phyloP scores from a whole-genome alignment of 371 early-diverging fungal genomes.

The Mortierella sp. region DNA sequence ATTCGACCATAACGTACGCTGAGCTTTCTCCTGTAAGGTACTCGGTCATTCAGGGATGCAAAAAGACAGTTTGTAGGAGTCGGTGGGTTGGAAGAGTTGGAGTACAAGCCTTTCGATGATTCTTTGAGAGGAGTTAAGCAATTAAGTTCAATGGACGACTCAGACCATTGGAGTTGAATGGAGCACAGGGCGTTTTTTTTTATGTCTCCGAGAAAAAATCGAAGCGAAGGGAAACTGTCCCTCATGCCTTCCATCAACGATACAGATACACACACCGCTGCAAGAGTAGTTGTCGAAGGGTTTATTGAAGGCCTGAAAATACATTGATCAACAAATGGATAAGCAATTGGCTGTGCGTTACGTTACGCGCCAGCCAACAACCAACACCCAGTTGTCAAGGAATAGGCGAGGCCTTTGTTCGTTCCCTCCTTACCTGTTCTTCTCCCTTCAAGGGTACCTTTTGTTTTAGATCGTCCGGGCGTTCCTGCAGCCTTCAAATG shows the following conservation, averaged over 20 bases:
- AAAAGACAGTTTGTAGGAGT: background rate
- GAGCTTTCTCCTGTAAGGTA: background rate
- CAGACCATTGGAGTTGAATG: slow-evolving; percentile 6
- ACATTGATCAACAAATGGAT: too few species aligned
- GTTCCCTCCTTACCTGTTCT: background rate
- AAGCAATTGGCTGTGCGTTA: background rate
- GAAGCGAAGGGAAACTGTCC: background rate
- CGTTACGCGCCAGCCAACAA: background rate
- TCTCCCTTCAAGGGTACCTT: background rate
- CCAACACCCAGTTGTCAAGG: too few species aligned
- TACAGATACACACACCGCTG: too few species aligned
- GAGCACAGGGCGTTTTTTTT: background rate
- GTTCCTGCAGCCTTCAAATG: background rate
- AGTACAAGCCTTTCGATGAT: background rate
- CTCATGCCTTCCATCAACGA: too few species aligned
- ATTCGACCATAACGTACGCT: background rate
- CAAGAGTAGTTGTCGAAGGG: too few species aligned
- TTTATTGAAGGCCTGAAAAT: too few species aligned
- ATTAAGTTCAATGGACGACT: background rate
- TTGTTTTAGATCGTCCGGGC: background rate
- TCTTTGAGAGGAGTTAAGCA: background rate
- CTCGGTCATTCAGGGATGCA: background rate
- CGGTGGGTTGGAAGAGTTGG: background rate
- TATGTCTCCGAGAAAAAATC: background rate
- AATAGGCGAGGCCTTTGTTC: too few species aligned